Evolutionary conservation across 306 rosid genomes (phyloP), one percentile per base, ranked within the genome.

Genomic region (Lathyrus aphaca): DNA sequence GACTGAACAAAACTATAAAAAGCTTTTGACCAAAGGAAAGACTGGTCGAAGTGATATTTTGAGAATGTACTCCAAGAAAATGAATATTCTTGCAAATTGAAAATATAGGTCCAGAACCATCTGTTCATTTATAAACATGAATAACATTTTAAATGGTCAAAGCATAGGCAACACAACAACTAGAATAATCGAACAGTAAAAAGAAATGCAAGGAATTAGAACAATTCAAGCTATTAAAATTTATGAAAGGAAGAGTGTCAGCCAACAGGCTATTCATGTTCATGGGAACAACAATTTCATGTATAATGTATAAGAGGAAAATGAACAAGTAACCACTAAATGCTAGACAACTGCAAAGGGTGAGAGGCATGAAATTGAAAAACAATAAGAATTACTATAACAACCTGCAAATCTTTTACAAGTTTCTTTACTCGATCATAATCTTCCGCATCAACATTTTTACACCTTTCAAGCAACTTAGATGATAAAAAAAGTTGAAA

Each of bases 391-490:
- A 30, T 30, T 23, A 60, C 27, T 53, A 66, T 30, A 50, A 51
- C 18, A 66, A 94, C 99, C 99, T 83, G 81, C 89, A 87, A 40
- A 61, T 80, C 88, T 70, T 53, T 81, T 81, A 79, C 88, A 48
- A 84, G 85, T 13, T 71, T 81, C 86, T 88, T 94, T 74, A 85
- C 56, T 58, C 87, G 92, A 71, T 78, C 85, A 81, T 87, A 94
- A 69, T 94, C 99, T 40, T 91, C 95, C 40, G 75, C 80, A 68
- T 94, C 91, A 63, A 94, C 64, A 72, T 81, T 75, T 74, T 81
- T 91, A 75, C 79, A 72, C 79, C 78, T 88, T 68, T 86, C 96
- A 53, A 81, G 88, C 71, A 94, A 72, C 99, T 94, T 76, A 15
- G 44, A 66, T 39, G 50, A 66, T 44, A 60, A 49, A 59, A 71